Conservation (phyloP, 164 flowering plant genomes). For the Annona cherimola region DNA sequence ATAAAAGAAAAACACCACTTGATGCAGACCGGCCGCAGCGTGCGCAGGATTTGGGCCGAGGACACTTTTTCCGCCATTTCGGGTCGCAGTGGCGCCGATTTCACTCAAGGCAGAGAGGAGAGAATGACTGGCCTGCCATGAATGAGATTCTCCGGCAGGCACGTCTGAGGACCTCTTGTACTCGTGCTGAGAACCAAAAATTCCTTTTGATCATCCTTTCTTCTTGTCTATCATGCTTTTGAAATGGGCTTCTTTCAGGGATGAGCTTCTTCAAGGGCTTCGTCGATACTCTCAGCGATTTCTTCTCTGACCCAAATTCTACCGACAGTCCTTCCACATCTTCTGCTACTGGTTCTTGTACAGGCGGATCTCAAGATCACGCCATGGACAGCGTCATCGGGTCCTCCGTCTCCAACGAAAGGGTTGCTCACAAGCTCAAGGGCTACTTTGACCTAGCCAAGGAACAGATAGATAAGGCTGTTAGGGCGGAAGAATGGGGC, state of each 20-base stretch:
- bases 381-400: constrained; percentile 49
- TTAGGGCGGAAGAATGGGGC: constrained; percentile 97
- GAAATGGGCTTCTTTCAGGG: neutral
- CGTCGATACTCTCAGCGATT: constrained; percentile 44
- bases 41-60: no score
- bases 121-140: no score
- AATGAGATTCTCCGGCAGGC: no score
- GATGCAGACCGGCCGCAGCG: no score
- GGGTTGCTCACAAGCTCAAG: constrained; percentile 72
- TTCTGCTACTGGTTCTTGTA: neutral
- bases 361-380: neutral
- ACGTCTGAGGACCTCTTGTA: no score
- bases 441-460: constrained; percentile 90
- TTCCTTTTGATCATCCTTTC: neutral
- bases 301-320: constrained; percentile 31
- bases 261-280: constrained; percentile 62
- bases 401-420: constrained; percentile 52
- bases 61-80: no score
- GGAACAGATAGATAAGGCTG: constrained; percentile 85
- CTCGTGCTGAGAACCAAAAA: neutral
- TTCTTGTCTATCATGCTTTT: neutral
- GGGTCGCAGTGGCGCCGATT: no score
- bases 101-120: no score
- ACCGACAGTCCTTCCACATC: constrained; percentile 16
- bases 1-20: no score